Conservation (phyloP, 768 basidiomycete species). For the Agaricus sinodeliciosus region DNA sequence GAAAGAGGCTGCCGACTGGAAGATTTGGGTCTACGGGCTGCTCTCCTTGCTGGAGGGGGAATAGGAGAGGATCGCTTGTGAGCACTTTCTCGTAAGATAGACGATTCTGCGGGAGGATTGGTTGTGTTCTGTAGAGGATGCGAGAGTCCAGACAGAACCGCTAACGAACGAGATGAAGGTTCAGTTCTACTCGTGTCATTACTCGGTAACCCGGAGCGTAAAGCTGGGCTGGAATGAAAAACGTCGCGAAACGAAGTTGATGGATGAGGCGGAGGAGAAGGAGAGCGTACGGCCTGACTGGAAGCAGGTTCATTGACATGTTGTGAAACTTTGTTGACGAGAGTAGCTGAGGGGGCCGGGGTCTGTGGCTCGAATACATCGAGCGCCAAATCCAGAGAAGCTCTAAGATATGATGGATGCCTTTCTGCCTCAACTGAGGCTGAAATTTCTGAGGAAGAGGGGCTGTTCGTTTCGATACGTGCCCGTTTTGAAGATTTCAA, state of each 20-base stretch:
- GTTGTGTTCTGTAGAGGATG: background rate
- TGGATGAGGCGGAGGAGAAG: background rate
- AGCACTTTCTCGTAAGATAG: conserved; percentile 9
- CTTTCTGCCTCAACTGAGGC: too few species aligned
- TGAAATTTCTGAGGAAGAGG: too few species aligned
- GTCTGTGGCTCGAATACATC: background rate
- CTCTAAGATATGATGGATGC: background rate
- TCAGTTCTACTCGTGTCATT: conserved; percentile 7
- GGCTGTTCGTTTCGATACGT: background rate
- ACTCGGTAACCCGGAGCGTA: background rate
- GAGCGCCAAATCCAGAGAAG: background rate
- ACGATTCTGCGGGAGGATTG: conserved; percentile 3
- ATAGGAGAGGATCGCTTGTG: conserved; percentile 3
- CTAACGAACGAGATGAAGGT: conserved; percentile 8
- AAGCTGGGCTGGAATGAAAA: conserved; percentile 1
- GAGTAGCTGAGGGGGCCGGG: conserved; percentile 1
- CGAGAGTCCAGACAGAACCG: background rate
- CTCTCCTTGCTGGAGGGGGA: conserved; percentile 7
- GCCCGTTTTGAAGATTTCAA: background rate
- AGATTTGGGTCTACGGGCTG: conserved; percentile 8
- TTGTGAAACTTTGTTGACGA: background rate
- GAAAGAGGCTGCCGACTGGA: conserved; percentile 7
- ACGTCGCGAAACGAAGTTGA: conserved; percentile 10
- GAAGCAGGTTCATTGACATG: background rate
- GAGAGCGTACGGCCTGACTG: background rate